These are phyloP conservation scores for Saccharum spontaneum DNA, from an alignment of 176 grass and related monocot genomes.

Conservation along the genomic window DNA sequence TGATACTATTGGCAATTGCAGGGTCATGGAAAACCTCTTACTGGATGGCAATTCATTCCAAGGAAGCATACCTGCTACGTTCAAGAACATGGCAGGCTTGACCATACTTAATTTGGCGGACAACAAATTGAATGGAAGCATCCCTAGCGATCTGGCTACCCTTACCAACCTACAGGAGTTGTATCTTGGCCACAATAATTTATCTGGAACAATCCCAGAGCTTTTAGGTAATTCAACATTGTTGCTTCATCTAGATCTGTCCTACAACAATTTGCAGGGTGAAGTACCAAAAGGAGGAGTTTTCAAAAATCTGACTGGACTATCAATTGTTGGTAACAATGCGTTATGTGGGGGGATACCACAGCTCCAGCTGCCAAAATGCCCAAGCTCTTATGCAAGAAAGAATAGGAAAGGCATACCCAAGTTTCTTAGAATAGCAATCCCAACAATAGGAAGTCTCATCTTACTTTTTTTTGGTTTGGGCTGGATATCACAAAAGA, in stretches of 20 bases:
- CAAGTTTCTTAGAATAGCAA: not conserved
- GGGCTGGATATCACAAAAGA: not conserved
- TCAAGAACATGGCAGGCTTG: constrained; percentile 28
- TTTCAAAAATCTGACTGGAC: constrained; percentile 31
- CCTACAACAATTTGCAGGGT: constrained; percentile 38
- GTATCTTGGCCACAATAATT: constrained; percentile 34
- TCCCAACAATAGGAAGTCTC: not conserved
- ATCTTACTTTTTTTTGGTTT: not conserved
- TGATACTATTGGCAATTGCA: constrained; percentile 9
- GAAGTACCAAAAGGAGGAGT: constrained; percentile 29
- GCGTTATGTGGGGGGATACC: constrained; percentile 21
- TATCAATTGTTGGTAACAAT: constrained; percentile 27
- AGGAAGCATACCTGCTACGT: constrained; percentile 30
- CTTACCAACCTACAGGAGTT: constrained; percentile 12
- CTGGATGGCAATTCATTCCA: constrained; percentile 35
- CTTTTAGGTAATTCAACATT: not conserved
- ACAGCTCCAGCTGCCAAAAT: constrained; percentile 7
- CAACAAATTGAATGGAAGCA: constrained; percentile 25
- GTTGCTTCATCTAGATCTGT: constrained; percentile 11
- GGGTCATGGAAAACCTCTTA: constrained; percentile 19
- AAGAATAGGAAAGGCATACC: not conserved
- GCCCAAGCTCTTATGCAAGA: not conserved
- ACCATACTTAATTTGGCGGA: constrained; percentile 10
- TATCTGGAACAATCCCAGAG: constrained; percentile 27
- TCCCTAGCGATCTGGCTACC: constrained; percentile 6